Conservation (phyloP, 2,329 filamentous ascomycete species). For the Neopestalotiopsis rosae region DNA sequence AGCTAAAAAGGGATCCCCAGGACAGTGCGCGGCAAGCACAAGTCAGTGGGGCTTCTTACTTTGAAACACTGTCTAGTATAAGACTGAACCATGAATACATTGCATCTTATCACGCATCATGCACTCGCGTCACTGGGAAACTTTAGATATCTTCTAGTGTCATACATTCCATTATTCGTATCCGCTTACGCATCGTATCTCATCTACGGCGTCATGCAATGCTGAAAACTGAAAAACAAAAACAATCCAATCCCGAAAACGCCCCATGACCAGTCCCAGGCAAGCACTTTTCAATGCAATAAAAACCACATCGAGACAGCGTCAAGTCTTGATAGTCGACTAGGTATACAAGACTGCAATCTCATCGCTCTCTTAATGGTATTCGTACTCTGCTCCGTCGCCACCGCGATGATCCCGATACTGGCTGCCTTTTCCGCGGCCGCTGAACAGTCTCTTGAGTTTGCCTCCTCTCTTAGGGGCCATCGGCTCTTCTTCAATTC, state of each 20-base stretch:
- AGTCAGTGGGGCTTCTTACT: background rate
- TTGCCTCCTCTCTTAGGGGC: background rate
- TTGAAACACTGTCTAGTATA: background rate
- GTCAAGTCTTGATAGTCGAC: background rate
- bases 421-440: slow-evolving; percentile 12
- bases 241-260: background rate
- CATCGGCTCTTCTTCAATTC: background rate
- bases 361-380: background rate
- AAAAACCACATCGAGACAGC: background rate
- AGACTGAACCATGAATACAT: background rate
- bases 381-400: background rate
- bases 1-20: background rate
- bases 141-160: background rate
- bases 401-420: slow-evolving; percentile 9
- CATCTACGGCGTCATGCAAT: background rate
- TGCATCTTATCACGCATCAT: background rate
- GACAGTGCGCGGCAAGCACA: background rate
- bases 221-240: background rate
- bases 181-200: background rate
- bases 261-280: background rate
- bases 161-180: background rate
- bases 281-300: background rate
- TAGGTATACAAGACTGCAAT: background rate
- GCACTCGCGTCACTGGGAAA: background rate
- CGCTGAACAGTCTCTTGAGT: slow-evolving; percentile 14